Evolutionary conservation across 345 rosid species (phyloP).

Genomic region (Cardiospermum halicacabum): DNA sequence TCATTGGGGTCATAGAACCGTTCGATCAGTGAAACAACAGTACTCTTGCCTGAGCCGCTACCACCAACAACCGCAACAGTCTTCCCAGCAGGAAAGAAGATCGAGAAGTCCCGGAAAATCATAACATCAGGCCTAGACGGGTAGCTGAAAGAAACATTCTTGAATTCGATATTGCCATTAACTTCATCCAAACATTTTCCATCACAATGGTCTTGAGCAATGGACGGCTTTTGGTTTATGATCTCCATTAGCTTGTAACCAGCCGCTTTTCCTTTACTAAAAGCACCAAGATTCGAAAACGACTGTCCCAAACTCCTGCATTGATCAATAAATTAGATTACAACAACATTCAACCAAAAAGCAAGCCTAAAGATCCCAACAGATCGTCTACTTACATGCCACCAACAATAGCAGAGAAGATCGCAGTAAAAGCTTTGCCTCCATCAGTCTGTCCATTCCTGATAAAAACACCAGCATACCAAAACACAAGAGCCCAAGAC

Average conservation of each 20-base stretch:
- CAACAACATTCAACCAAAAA: too few relatives aligned
- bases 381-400: slow-evolving; percentile 67
- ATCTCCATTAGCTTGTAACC: slow-evolving; percentile 97
- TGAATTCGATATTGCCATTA: slow-evolving; percentile 86
- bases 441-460: slow-evolving; percentile 93
- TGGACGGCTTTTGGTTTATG: slow-evolving; percentile 86
- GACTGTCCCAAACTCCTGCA: slow-evolving; percentile 99
- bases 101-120: slow-evolving; percentile 77
- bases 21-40: slow-evolving; percentile 93
- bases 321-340: slow-evolving; percentile 11
- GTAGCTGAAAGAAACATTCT: slow-evolving; percentile 89
- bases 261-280: slow-evolving; percentile 98
- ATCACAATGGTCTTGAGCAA: slow-evolving; percentile 61
- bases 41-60: slow-evolving; percentile 98
- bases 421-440: slow-evolving; percentile 96
- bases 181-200: slow-evolving; percentile 75
- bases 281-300: slow-evolving; percentile 96
- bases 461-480: slow-evolving; percentile 99
- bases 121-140: slow-evolving; percentile 97
- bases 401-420: slow-evolving; percentile 99
- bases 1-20: slow-evolving; percentile 90
- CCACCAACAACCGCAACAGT: slow-evolving; percentile 98
- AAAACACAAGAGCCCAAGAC: slow-evolving; percentile 99
- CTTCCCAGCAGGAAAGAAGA: slow-evolving; percentile 94
- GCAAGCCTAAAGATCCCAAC: neutral